Evolutionary conservation across 257 asterid genomes (phyloP), one percentile per base, ranked within the genome.

Genomic region (Petunia axillaris): DNA sequence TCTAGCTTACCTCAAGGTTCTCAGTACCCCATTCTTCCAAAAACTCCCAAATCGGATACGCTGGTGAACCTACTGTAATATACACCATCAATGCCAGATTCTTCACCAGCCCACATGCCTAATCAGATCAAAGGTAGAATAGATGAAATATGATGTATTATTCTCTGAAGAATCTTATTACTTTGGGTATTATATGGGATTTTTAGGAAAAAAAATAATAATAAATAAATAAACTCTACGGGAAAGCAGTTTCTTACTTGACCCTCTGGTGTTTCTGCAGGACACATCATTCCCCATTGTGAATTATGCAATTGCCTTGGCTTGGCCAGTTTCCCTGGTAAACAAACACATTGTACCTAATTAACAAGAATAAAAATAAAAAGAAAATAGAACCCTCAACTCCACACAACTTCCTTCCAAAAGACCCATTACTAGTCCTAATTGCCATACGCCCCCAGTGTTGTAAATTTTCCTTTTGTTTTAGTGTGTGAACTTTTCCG

Each of bases 221-320:
- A 25, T 25, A 25, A 25, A 25, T 25, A 25, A 25, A 25, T 25
- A 65, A 65, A 83, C 54, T 77, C 70, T 36, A 66, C 73, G 76
- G 36, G 41, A 44, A 80, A 74, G 39, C n/a, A 73, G 46, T 84
- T 70, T 84, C 91, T 78, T 59, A 91, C 97, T 82, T 93, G 97
- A 88, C 98, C 97, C 86, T 91, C 97, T 75, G 98, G 98, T 71
- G 98, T 94, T 90, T 94, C 98, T 25, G 94, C 98, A 64, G 97
- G 97, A 84, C 98, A 94, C 97, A 94, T 94, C 98, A 94, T 93
- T 87, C 98, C 98, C 97, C 97, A 94, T 80, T 94, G 97, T 9
- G 97, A 94, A 83, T 94, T 94, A 85, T 93, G 98, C 84, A 94
- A 79, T 89, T 94, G 98, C 89, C 98, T 90, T 15, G 97, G 97